A percentile compares a stretch with the other conserved stretches of the same genome.
Conservation (phyloP, 345 rosid genomes). For the Pistacia vera region DNA sequence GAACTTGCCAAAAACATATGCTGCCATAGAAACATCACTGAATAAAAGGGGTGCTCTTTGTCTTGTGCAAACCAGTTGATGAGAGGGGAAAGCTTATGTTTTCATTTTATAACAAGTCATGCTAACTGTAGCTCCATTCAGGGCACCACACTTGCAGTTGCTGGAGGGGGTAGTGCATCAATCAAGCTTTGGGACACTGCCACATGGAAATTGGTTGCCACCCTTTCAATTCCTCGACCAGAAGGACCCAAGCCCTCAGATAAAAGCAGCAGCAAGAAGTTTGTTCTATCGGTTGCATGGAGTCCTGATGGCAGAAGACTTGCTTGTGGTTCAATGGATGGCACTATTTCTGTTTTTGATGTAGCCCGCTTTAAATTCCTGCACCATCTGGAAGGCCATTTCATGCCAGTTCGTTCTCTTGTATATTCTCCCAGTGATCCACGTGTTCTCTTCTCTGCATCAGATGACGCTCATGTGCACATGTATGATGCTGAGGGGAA, state of each 20-base stretch:
- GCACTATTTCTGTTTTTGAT: constrained; percentile 81
- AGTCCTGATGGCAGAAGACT: constrained; percentile 81
- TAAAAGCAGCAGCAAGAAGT: constrained; percentile 85
- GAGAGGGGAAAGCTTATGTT: neutral
- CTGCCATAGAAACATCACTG: no score
- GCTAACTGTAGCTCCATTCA: constrained; percentile 31
- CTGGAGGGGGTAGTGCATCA: constrained; percentile 96
- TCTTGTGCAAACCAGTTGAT: neutral
- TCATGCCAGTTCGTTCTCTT: constrained; percentile 90
- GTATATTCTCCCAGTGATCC: constrained; percentile 80
- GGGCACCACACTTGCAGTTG: constrained; percentile 97
- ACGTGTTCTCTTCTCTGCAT: constrained; percentile 75
- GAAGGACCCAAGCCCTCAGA: constrained; percentile 82
- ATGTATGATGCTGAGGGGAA: constrained; percentile 93
- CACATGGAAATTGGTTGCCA: constrained; percentile 75
- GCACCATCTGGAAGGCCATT: constrained; percentile 89
- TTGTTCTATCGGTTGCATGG: constrained; percentile 90
- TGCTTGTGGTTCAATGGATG: constrained; percentile 97
- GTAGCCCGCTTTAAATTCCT: constrained; percentile 80
- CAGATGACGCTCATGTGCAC: constrained; percentile 89
- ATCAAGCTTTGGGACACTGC: constrained; percentile 96
- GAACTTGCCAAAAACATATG: neutral
- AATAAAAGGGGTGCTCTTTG: neutral
- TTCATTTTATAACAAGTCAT: neutral
- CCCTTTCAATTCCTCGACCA: constrained; percentile 79